Evolutionary conservation across 305 asterid species (phyloP).

Genomic region (Fraxinus sp.): DNA sequence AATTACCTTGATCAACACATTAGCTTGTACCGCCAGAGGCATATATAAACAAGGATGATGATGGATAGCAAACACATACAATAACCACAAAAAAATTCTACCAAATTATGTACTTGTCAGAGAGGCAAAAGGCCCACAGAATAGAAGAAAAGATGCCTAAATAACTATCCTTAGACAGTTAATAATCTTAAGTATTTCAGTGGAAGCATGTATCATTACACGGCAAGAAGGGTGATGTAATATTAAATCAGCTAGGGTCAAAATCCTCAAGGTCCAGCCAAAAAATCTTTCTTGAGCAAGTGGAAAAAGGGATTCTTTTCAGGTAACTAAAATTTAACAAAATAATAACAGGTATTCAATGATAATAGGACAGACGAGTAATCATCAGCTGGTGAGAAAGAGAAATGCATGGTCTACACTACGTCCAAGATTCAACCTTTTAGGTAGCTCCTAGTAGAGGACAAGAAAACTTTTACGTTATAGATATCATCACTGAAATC

Average conservation of each 20-base stretch:
- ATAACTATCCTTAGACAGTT: neutral
- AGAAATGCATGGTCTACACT: constrained; percentile 8
- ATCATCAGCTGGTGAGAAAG: neutral
- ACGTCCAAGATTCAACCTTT: neutral
- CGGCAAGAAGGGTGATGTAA: neutral
- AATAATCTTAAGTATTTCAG: neutral
- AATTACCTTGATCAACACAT: constrained; percentile 1
- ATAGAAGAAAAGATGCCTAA: neutral
- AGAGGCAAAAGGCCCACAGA: neutral
- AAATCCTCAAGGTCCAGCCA: neutral
- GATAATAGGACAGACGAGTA: constrained; percentile 12
- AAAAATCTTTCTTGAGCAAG: neutral
- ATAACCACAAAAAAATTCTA: neutral
- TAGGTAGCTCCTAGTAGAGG: neutral
- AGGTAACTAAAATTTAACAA: neutral
- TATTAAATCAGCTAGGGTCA: neutral
- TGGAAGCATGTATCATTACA: neutral
- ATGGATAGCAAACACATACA: constrained; percentile 8
- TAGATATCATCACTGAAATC: neutral
- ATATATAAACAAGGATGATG: neutral
- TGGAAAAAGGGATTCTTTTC: neutral
- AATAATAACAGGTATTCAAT: neutral
- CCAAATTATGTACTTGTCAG: neutral
- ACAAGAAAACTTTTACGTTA: neutral
- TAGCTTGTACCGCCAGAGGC: neutral